A percentile compares a stretch with the other conserved stretches of the same genome.
Conservation (phyloP, 345 rosid species). For the Hevea brasiliensis region DNA sequence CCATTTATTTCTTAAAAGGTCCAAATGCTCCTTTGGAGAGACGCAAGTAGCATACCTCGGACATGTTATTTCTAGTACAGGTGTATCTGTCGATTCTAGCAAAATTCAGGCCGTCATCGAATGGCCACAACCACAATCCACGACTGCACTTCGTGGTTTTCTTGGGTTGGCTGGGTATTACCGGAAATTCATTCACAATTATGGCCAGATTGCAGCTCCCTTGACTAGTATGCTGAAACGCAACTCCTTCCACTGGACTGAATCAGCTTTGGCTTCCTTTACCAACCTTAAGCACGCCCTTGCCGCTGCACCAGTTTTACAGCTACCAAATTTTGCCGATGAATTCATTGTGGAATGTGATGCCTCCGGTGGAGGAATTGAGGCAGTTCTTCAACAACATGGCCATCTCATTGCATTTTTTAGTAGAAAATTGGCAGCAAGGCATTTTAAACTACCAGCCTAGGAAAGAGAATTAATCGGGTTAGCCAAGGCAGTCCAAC, state of each 20-base stretch:
- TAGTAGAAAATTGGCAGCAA: no score
- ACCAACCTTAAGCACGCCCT: background rate
- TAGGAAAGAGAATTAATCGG: background rate
- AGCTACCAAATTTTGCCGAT: background rate
- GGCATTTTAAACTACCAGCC: background rate
- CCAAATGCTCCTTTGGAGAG: background rate
- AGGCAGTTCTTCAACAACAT: background rate
- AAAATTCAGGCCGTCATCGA: background rate
- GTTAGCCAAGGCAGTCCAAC: background rate
- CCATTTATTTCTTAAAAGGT: background rate
- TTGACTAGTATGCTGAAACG: background rate
- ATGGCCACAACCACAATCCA: background rate
- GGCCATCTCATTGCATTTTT: background rate
- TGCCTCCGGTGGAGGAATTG: background rate
- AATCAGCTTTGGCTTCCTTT: background rate
- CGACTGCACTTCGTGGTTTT: background rate
- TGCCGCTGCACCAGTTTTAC: background rate
- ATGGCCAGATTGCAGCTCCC: background rate
- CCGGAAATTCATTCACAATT: background rate
- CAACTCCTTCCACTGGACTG: background rate
- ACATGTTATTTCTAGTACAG: background rate
- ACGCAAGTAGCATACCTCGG: background rate
- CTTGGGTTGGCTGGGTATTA: background rate
- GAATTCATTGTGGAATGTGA: background rate
- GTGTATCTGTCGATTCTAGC: background rate